phyloP scores from a whole-genome alignment of 2,329 filamentous ascomycete genomes.

The Gaeumannomyces tritici region DNA sequence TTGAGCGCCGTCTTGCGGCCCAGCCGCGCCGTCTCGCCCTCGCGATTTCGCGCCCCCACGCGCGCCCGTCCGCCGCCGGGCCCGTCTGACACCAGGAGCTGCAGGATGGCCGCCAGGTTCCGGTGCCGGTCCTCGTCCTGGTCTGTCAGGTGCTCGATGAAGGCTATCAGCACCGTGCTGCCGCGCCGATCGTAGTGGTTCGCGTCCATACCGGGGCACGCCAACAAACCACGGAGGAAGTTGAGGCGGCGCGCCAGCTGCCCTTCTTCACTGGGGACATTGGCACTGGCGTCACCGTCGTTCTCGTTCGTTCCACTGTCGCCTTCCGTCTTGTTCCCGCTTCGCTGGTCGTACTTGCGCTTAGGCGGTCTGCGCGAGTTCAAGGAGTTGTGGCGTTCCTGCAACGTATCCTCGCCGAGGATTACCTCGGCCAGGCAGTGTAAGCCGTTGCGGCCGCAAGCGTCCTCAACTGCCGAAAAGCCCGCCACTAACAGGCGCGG shows the following conservation, averaged over 20 bases:
- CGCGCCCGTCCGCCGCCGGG: too few relatives aligned
- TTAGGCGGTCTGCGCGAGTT: slow-evolving; percentile 21
- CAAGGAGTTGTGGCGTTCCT: slow-evolving; percentile 21
- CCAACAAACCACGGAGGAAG: slow-evolving; percentile 17
- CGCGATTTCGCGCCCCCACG: slow-evolving; percentile 40
- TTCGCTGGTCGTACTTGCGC: slow-evolving; percentile 27
- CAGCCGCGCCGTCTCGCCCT: slow-evolving; percentile 42
- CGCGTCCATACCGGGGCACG: slow-evolving; percentile 32
- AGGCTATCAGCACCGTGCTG: slow-evolving; percentile 46
- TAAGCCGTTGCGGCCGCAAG: slow-evolving; percentile 42
- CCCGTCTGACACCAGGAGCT: slow-evolving; percentile 26
- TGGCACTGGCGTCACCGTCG: slow-evolving; percentile 8
- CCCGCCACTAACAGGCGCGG: too few relatives aligned
- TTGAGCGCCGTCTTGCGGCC: slow-evolving; percentile 42
- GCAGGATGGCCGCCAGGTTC: slow-evolving; percentile 34
- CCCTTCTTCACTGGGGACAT: slow-evolving; percentile 2
- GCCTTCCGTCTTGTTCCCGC: slow-evolving; percentile 17
- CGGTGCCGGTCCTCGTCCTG: slow-evolving; percentile 37
- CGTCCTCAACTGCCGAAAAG: slow-evolving; percentile 15
- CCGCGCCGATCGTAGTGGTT: slow-evolving; percentile 44
- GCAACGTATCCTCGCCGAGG: slow-evolving; percentile 23
- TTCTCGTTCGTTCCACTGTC: slow-evolving; percentile 12
- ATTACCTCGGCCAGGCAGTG: slow-evolving; percentile 48
- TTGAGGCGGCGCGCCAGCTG: slow-evolving; percentile 15
- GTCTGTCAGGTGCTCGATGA: slow-evolving; percentile 38